Conservation (phyloP, 164 flowering plant genomes). For the Stephania japonica region DNA sequence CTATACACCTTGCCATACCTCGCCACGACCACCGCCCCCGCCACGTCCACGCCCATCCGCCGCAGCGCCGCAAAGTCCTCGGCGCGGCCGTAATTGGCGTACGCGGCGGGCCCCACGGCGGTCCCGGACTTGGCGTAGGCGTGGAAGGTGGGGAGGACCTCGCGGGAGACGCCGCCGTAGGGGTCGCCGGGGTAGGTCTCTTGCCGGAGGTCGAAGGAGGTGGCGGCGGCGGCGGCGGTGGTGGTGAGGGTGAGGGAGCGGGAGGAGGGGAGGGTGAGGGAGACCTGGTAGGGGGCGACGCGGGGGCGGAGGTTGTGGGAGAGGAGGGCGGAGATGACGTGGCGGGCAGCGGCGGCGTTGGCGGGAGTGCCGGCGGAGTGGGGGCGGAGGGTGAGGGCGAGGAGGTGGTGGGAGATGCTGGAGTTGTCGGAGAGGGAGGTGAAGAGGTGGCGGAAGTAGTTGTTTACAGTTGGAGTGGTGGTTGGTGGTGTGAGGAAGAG, state of each 20-base stretch:
- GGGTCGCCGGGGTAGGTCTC: slow-evolving; percentile 45
- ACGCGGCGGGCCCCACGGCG: slow-evolving; percentile 46
- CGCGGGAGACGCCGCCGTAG: slow-evolving; percentile 37
- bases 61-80: slow-evolving; percentile 44
- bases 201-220: slow-evolving; percentile 39
- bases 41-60: slow-evolving; percentile 46
- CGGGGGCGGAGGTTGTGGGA: slow-evolving; percentile 34
- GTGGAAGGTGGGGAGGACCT: slow-evolving; percentile 59
- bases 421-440: slow-evolving; percentile 34
- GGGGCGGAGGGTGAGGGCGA: slow-evolving; percentile 53
- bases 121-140: slow-evolving; percentile 59
- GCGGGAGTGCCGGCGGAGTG: slow-evolving; percentile 60
- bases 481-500: not conserved
- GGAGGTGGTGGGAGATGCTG: slow-evolving; percentile 49
- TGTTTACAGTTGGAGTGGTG: slow-evolving; percentile 27
- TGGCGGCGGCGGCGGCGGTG: too few species aligned
- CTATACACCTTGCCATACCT: slow-evolving; percentile 63
- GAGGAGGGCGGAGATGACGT: slow-evolving; percentile 44
- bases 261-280: slow-evolving; percentile 45
- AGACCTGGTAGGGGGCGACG: slow-evolving; percentile 38
- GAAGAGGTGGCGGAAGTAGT: slow-evolving; percentile 40
- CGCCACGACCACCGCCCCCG: slow-evolving; percentile 48
- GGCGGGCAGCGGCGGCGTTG: slow-evolving; percentile 56
- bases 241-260: slow-evolving; percentile 37
- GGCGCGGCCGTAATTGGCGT: slow-evolving; percentile 59